These are phyloP conservation scores for Quercus tomentella DNA, from an alignment of 331 rosid species.

Conservation along the genomic window DNA sequence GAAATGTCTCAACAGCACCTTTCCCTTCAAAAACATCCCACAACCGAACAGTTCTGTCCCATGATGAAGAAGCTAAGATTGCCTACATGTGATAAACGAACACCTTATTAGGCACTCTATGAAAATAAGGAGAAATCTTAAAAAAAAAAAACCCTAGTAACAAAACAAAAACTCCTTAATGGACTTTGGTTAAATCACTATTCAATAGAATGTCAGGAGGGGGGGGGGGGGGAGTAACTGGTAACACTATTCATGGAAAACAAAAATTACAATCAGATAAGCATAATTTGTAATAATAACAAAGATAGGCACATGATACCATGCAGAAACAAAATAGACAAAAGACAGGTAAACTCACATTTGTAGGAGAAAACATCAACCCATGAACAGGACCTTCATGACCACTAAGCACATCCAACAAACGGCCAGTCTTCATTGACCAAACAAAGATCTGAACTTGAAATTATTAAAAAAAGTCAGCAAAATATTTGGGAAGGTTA, in stretches of 20 bases:
- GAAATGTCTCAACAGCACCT: slow-evolving; percentile 84
- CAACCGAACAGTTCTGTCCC: slow-evolving; percentile 87
- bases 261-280: background rate
- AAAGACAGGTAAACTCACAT: slow-evolving; percentile 47
- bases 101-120: background rate
- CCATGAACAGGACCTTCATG: slow-evolving; percentile 99
- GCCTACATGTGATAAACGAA: slow-evolving; percentile 43
- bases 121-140: background rate
- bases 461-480: background rate
- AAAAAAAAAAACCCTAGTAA: background rate
- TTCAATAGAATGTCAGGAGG: background rate
- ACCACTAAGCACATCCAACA: slow-evolving; percentile 86
- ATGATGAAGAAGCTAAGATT: slow-evolving; percentile 85
- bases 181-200: background rate
- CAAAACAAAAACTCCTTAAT: background rate
- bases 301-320: background rate
- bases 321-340: background rate
- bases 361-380: slow-evolving; percentile 84
- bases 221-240: background rate
- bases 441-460: slow-evolving; percentile 76
- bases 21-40: slow-evolving; percentile 96
- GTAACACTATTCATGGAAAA: background rate
- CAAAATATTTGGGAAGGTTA: background rate
- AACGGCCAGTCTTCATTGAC: slow-evolving; percentile 84
- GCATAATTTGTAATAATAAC: background rate